Conservation (phyloP, 306 rosid species). For the Cajanus cajan region DNA sequence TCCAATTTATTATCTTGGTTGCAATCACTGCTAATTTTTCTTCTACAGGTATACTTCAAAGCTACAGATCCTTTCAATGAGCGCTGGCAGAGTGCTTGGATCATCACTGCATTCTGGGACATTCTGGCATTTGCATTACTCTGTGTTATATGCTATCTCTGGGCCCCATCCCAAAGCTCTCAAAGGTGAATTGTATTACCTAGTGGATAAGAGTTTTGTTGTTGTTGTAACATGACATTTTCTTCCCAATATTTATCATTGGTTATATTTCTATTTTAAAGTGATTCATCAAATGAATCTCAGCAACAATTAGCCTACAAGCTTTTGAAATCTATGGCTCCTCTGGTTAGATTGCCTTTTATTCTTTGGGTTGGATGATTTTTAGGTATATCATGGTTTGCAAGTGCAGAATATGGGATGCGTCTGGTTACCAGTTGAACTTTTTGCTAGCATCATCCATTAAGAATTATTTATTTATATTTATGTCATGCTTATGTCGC, state of each 20-base stretch:
- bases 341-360: constrained; percentile 12
- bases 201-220: not conserved
- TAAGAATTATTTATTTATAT: not conserved
- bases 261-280: constrained; percentile 7
- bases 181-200: constrained; percentile 59
- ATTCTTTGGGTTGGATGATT: not conserved
- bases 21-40: constrained; percentile 20
- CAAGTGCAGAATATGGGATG: not conserved
- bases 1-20: constrained; percentile 3
- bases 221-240: not conserved
- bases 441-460: not conserved
- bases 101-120: constrained; percentile 97
- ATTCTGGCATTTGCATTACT: constrained; percentile 77
- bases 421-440: constrained; percentile 4
- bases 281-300: constrained; percentile 15
- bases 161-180: constrained; percentile 99
- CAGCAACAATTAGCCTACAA: constrained; percentile 12
- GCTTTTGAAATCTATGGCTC: constrained; percentile 13
- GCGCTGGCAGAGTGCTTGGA: constrained; percentile 98
- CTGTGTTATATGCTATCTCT: constrained; percentile 83
- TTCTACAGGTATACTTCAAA: constrained; percentile 79
- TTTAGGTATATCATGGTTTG: constrained; percentile 13
- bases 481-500: not conserved
- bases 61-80: constrained; percentile 98
- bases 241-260: not conserved